Conservation (phyloP, 805 yeast species). For the Ogataea paradorogensis region DNA sequence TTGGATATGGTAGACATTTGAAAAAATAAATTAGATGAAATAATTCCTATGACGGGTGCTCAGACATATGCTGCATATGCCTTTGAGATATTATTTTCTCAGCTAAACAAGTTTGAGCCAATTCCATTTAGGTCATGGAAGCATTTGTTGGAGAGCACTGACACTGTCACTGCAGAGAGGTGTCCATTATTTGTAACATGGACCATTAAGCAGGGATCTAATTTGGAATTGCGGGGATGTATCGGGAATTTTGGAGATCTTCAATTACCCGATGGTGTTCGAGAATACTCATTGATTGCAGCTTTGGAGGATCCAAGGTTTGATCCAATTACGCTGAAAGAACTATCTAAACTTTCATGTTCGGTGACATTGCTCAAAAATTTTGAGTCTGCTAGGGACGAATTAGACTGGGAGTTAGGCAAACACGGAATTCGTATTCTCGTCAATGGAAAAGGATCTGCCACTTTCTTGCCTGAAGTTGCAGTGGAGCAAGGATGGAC, state of each 20-base stretch:
- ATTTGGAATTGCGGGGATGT: conserved; percentile 71
- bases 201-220: conserved; percentile 42
- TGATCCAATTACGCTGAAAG: conserved; percentile 53
- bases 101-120: conserved; percentile 20
- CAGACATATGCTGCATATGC: conserved; percentile 39
- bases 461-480: conserved; percentile 90
- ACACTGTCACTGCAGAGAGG: conserved; percentile 17
- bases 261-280: conserved; percentile 55
- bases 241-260: conserved; percentile 79
- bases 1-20: conserved; percentile 21
- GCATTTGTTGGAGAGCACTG: conserved; percentile 10
- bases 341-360: conserved; percentile 52
- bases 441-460: conserved; percentile 47
- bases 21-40: not conserved
- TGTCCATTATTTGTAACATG: conserved; percentile 87
- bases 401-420: conserved; percentile 79
- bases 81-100: conserved; percentile 37
- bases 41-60: conserved; percentile 17
- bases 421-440: conserved; percentile 71
- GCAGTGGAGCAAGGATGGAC: conserved; percentile 87
- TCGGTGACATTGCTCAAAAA: conserved; percentile 64
- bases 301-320: conserved; percentile 83
- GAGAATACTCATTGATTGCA: conserved; percentile 59
- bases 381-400: conserved; percentile 49
- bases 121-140: conserved; percentile 16